Percentiles rank a stretch among this genome's conserved stretches.
These are phyloP conservation scores for Talaromyces islandicus DNA, from an alignment of 2,329 filamentous ascomycete genomes.

Conservation along the genomic window DNA sequence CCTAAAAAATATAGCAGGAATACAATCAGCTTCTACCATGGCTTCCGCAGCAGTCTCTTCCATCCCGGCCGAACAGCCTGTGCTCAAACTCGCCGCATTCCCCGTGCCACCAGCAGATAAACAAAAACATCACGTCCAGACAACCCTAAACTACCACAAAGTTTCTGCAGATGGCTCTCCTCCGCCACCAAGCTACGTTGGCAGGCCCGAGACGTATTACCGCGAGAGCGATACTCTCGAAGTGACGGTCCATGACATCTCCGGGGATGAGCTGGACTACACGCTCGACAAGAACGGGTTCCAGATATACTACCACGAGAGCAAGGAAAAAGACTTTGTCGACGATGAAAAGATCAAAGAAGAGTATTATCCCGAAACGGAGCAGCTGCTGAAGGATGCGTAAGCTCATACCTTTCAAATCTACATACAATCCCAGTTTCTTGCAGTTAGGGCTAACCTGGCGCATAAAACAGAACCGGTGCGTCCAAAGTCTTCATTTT, in stretches of 20 bases:
- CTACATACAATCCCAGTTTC: too few relatives aligned
- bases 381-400: conserved; percentile 40
- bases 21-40: conserved; percentile 14
- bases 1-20: background rate
- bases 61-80: conserved; percentile 8
- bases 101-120: conserved; percentile 13
- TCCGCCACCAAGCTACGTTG: conserved; percentile 32
- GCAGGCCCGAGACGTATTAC: conserved; percentile 35
- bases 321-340: conserved; percentile 32
- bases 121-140: conserved; percentile 31
- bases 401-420: conserved; percentile 12
- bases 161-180: conserved; percentile 38
- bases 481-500: conserved; percentile 43
- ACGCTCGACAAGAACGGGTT: conserved; percentile 44
- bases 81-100: conserved; percentile 9
- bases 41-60: conserved; percentile 25
- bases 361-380: conserved; percentile 43
- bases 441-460: background rate
- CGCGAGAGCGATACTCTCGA: conserved; percentile 34
- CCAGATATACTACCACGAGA: conserved; percentile 36
- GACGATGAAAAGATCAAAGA: conserved; percentile 37
- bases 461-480: conserved; percentile 25
- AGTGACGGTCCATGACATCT: conserved; percentile 37
- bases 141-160: conserved; percentile 44
- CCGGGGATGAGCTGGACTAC: conserved; percentile 38